These are phyloP conservation scores for Cordyceps javanica DNA, from an alignment of 2,329 filamentous ascomycete genomes.

Conservation along the genomic window DNA sequence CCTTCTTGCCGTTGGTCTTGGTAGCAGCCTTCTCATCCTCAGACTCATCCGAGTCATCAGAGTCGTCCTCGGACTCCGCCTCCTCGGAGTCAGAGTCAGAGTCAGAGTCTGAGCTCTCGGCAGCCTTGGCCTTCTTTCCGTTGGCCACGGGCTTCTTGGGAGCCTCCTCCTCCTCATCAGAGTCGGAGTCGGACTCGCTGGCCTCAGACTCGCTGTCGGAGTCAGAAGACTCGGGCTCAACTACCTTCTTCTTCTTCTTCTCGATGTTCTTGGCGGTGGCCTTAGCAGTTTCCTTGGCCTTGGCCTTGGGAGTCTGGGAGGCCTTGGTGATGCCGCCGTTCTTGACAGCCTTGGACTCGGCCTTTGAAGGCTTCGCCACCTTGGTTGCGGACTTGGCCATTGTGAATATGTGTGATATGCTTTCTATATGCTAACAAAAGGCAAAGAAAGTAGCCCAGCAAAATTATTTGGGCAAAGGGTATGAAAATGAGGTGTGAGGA, in stretches of 20 bases:
- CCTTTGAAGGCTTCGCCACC: conserved; percentile 46
- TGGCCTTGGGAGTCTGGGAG: conserved; percentile 56
- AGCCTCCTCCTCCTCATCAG: conserved; percentile 26
- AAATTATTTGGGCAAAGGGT: conserved; percentile 16
- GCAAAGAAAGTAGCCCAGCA: conserved; percentile 13
- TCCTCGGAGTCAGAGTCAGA: conserved; percentile 24
- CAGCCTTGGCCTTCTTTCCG: conserved; percentile 26
- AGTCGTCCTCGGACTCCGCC: conserved; percentile 36
- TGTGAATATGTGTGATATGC: conserved; percentile 26
- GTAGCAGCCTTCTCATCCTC: conserved; percentile 35
- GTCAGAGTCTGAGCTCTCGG: conserved; percentile 18
- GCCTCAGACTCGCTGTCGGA: conserved; percentile 27
- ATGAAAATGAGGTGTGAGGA: conserved; percentile 8
- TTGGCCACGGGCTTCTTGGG: conserved; percentile 30
- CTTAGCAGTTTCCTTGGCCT: conserved; percentile 64
- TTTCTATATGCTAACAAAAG: conserved; percentile 14
- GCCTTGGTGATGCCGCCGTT: conserved; percentile 62
- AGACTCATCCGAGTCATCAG: conserved; percentile 29
- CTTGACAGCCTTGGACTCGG: conserved; percentile 54
- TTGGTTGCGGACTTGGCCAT: conserved; percentile 64
- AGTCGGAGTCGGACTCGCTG: conserved; percentile 28
- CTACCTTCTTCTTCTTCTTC: conserved; percentile 44
- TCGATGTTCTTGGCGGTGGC: conserved; percentile 44
- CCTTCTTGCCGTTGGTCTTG: conserved; percentile 17
- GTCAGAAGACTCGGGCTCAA: conserved; percentile 34